Percentiles rank a stretch among this genome's conserved stretches.
Conservation (phyloP, 768 basidiomycete species). For the Lactarius tabidus region DNA sequence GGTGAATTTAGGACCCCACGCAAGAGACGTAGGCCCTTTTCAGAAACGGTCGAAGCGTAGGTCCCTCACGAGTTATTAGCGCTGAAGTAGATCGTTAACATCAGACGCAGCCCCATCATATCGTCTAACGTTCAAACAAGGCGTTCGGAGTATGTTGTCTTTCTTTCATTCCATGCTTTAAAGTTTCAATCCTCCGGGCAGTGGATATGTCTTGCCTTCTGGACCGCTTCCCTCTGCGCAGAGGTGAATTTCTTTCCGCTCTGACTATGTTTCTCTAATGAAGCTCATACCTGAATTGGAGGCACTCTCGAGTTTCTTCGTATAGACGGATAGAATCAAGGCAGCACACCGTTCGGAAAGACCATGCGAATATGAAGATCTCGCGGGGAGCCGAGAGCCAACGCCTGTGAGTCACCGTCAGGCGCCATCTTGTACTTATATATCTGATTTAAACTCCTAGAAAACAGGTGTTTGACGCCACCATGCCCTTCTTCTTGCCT, state of each 20-base stretch:
- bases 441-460: background rate
- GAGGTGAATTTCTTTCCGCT: background rate
- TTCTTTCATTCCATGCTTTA: background rate
- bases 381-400: constrained; percentile 13
- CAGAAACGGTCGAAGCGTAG: background rate
- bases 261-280: background rate
- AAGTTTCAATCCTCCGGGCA: background rate
- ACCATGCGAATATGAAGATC: constrained; percentile 8
- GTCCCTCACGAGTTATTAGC: background rate
- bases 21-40: constrained; percentile 12
- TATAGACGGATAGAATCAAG: constrained; percentile 10
- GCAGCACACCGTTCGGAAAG: constrained; percentile 7
- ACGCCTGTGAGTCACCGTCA: constrained; percentile 1
- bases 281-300: background rate
- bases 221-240: background rate
- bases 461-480: background rate
- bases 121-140: background rate
- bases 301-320: background rate
- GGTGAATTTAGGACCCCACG: constrained; percentile 7
- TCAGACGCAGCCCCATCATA: background rate
- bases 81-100: background rate
- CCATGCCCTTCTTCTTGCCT: constrained; percentile 13
- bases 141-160: background rate
- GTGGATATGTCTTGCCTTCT: background rate
- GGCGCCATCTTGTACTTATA: background rate